phyloP scores from a whole-genome alignment of 176 grass and related monocot genomes.

The Thinopyrum elongatum region DNA sequence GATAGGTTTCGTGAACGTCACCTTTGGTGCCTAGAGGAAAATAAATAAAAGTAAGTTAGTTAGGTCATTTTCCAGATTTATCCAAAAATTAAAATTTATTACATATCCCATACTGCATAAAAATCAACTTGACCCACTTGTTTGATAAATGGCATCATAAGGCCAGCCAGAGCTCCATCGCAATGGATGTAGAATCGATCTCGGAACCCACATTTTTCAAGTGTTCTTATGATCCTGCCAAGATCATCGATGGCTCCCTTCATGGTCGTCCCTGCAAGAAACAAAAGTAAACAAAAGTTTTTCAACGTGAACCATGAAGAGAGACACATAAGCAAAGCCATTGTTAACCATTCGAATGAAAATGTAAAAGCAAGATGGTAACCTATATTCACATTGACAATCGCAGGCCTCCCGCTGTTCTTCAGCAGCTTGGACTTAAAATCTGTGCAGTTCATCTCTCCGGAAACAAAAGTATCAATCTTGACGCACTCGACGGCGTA shows the following conservation, averaged over 20 bases:
- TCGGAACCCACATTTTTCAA: constrained; percentile 38
- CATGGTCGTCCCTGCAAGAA: not conserved
- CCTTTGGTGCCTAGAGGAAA: constrained; percentile 38
- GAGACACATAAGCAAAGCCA: not conserved
- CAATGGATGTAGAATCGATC: constrained; percentile 52
- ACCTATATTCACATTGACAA: constrained; percentile 51
- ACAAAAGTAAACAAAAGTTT: not conserved
- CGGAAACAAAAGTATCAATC: constrained; percentile 17
- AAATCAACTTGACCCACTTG: not conserved
- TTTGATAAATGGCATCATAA: constrained; percentile 55
- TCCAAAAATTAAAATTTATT: too few relatives aligned
- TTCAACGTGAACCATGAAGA: not conserved
- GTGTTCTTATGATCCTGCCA: constrained; percentile 36
- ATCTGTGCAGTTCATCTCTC: constrained; percentile 46
- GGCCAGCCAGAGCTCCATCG: constrained; percentile 44
- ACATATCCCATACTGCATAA: not conserved
- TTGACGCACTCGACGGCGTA: constrained; percentile 42
- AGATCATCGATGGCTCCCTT: constrained; percentile 34
- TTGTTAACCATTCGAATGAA: too few relatives aligned
- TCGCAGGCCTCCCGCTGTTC: constrained; percentile 31
- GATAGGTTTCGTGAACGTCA: constrained; percentile 47
- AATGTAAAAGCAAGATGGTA: not conserved
- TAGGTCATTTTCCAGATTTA: not conserved
- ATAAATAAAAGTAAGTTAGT: not conserved
- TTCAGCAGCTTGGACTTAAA: constrained; percentile 22